phyloP scores from a whole-genome alignment of 306 rosid genomes.

The Alnus rubra region DNA sequence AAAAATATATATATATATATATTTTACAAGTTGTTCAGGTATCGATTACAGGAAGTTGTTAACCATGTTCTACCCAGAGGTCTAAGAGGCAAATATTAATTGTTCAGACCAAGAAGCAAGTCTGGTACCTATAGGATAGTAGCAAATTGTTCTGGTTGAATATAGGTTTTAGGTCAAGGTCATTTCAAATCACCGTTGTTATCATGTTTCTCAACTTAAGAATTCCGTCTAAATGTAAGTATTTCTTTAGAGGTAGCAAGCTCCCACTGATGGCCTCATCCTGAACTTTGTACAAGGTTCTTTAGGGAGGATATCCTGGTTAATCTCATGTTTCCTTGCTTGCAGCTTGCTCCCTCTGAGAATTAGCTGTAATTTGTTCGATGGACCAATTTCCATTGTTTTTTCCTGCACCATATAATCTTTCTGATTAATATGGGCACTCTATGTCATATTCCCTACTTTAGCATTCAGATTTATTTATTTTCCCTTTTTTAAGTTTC shows the following conservation, averaged over 20 bases:
- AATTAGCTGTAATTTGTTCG: not conserved
- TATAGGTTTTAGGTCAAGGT: not conserved
- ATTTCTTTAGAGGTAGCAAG: not conserved
- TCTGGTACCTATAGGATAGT: not conserved
- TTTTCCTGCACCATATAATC: not conserved
- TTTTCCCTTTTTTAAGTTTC: not conserved
- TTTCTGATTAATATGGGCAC: not conserved
- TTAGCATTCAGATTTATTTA: not conserved
- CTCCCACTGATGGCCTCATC: not conserved
- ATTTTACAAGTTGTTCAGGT: not conserved
- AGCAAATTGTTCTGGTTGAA: not conserved
- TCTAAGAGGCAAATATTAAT: not conserved
- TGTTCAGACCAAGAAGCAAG: not conserved
- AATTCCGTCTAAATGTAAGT: not conserved
- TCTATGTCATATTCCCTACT: not conserved
- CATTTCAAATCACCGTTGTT: not conserved
- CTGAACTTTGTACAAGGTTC: not conserved
- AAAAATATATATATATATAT: too few relatives aligned
- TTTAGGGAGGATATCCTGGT: not conserved
- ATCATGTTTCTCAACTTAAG: not conserved
- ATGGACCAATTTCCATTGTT: not conserved
- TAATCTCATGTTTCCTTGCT: not conserved
- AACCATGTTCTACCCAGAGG: not conserved
- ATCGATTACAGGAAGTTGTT: not conserved
- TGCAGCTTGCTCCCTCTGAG: not conserved